Conservation (phyloP, 306 rosid genomes). For the Bauhinia variegata region DNA sequence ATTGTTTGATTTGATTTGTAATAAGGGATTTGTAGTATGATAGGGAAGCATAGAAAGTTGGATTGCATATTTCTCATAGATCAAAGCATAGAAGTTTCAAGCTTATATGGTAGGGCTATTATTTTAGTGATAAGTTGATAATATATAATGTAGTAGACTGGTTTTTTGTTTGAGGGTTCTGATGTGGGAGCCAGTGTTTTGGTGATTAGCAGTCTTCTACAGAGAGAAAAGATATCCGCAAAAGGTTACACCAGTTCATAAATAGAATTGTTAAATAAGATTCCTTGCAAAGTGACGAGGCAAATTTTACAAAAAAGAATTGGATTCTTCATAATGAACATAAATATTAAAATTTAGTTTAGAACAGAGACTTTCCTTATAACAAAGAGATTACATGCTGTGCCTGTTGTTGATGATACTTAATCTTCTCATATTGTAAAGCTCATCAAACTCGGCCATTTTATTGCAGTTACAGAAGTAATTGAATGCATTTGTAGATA, state of each 20-base stretch:
- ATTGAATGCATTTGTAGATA: too few relatives aligned
- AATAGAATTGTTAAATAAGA: too few relatives aligned
- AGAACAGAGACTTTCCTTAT: too few relatives aligned
- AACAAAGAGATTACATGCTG: too few relatives aligned
- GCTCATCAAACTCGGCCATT: constrained; percentile 7
- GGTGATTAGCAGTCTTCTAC: too few relatives aligned
- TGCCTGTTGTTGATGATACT: not conserved
- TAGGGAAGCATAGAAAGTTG: not conserved
- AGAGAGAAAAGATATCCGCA: too few relatives aligned
- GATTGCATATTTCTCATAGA: not conserved
- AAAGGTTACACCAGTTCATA: too few relatives aligned
- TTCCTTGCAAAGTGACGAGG: too few relatives aligned
- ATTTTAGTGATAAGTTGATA: not conserved
- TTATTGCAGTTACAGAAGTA: constrained; percentile 24
- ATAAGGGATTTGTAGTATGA: constrained; percentile 10
- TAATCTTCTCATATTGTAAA: constrained; percentile 15
- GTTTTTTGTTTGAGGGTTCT: not conserved
- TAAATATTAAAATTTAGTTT: not conserved
- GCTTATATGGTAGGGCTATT: not conserved
- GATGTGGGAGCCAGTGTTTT: not conserved
- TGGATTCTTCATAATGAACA: not conserved
- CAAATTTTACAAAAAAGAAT: not conserved
- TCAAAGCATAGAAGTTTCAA: not conserved
- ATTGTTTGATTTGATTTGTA: constrained; percentile 22
- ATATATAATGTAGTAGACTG: not conserved